Conservation (phyloP, 495 filamentous ascomycete genomes). For the Jackrogersella minutella region DNA sequence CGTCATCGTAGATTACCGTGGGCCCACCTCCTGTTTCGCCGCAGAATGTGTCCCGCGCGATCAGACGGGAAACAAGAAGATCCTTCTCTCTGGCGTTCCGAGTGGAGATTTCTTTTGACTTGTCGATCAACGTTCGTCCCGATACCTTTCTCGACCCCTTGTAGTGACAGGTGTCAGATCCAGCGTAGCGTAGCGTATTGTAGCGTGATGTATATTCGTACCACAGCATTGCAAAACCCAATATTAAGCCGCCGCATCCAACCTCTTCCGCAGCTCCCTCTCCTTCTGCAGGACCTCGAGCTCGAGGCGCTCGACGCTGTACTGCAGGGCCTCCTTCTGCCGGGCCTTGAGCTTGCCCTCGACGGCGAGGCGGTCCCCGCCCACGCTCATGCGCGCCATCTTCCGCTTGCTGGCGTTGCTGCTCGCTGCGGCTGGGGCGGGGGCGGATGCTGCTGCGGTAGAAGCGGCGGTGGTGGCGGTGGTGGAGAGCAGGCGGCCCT, state of each 20-base stretch:
- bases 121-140: not conserved
- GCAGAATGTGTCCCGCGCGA: too few relatives aligned
- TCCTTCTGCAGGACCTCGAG: conserved; percentile 61
- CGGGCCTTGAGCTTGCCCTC: conserved; percentile 50
- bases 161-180: too few relatives aligned
- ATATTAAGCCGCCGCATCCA: conserved; percentile 45
- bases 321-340: conserved; percentile 55
- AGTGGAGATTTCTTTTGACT: too few relatives aligned
- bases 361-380: conserved; percentile 32
- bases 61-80: too few relatives aligned
- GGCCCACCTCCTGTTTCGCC: too few relatives aligned
- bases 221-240: not conserved
- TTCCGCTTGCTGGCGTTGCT: not conserved
- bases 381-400: not conserved
- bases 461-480: not conserved
- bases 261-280: conserved; percentile 56
- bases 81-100: too few relatives aligned
- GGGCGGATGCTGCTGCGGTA: not conserved
- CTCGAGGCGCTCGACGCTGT: conserved; percentile 59
- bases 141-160: too few relatives aligned
- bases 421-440: not conserved
- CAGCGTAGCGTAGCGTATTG: not conserved
- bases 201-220: not conserved
- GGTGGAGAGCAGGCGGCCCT: conserved; percentile 49
- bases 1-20: too few relatives aligned